Evolutionary conservation across 2,329 filamentous ascomycete genomes (phyloP).

Genomic region (Trichoderma afroharzianum): DNA sequence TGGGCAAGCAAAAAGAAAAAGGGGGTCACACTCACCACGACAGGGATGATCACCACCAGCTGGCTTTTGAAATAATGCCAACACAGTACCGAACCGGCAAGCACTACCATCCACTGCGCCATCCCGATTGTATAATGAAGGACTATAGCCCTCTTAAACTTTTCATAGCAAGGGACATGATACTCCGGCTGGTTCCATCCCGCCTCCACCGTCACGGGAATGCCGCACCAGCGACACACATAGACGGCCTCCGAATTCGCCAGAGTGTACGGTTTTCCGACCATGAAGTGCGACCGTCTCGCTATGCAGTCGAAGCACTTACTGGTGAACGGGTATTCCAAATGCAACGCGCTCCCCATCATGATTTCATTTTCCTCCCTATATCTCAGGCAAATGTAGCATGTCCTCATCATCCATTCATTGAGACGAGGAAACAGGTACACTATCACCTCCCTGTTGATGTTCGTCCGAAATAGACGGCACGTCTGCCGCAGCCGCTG

Average conservation of each 20-base stretch:
- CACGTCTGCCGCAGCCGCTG: conserved; percentile 41
- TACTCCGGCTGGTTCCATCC: conserved; percentile 38
- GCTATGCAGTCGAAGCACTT: conserved; percentile 40
- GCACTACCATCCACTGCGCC: conserved; percentile 35
- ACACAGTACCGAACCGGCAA: conserved; percentile 36
- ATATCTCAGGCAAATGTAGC: conserved; percentile 38
- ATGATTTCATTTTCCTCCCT: conserved; percentile 34
- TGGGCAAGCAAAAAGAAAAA: background rate
- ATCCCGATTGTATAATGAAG: conserved; percentile 38
- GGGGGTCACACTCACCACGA: conserved; percentile 30
- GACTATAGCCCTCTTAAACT: conserved; percentile 37
- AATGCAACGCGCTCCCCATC: conserved; percentile 28
- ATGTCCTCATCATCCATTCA: conserved; percentile 35
- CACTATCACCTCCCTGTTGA: conserved; percentile 35
- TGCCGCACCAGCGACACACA: conserved; percentile 45
- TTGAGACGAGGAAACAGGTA: conserved; percentile 35
- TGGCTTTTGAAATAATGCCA: conserved; percentile 35
- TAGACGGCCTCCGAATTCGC: conserved; percentile 34
- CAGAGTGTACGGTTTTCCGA: conserved; percentile 37
- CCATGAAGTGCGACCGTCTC: conserved; percentile 31
- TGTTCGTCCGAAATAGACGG: conserved; percentile 33
- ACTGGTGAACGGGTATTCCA: conserved; percentile 37
- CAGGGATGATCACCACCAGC: conserved; percentile 32
- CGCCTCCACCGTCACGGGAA: conserved; percentile 26
- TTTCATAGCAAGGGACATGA: conserved; percentile 37